Evolutionary conservation across 2,329 filamentous ascomycete species (phyloP).

Genomic region (Aspergillus persii): DNA sequence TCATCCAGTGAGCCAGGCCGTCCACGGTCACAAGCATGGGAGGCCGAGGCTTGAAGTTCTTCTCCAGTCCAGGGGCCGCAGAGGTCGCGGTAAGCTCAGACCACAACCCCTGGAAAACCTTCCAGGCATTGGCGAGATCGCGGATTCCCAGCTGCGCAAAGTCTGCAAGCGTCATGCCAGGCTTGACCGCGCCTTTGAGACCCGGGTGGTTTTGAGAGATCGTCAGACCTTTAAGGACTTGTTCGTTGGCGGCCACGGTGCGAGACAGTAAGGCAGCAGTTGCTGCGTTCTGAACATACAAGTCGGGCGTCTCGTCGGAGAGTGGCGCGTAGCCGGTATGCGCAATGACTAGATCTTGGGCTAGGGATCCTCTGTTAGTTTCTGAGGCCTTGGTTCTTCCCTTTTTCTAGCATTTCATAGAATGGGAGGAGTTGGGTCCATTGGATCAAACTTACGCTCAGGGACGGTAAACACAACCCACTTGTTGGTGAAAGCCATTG

Average conservation of each 20-base stretch:
- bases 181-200: slow-evolving; percentile 59
- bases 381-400: not conserved
- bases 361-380: slow-evolving; percentile 44
- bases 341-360: slow-evolving; percentile 75
- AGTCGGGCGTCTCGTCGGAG: slow-evolving; percentile 50
- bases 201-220: slow-evolving; percentile 56
- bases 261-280: slow-evolving; percentile 70
- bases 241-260: slow-evolving; percentile 69
- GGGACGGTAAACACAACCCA: slow-evolving; percentile 90
- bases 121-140: slow-evolving; percentile 76
- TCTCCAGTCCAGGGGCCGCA: slow-evolving; percentile 43
- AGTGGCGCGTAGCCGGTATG: slow-evolving; percentile 77
- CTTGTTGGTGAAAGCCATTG: slow-evolving; percentile 74
- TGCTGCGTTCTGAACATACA: slow-evolving; percentile 78
- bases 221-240: slow-evolving; percentile 56
- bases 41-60: slow-evolving; percentile 49
- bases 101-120: slow-evolving; percentile 78
- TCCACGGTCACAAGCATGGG: slow-evolving; percentile 76
- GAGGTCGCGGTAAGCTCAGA: slow-evolving; percentile 64
- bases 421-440: not conserved
- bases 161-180: slow-evolving; percentile 61
- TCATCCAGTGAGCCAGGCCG: slow-evolving; percentile 78
- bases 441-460: slow-evolving; percentile 62
- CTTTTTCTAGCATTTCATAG: not conserved
- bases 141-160: slow-evolving; percentile 67